phyloP scores from a whole-genome alignment of 345 rosid genomes.

The Hibiscus tridactylites region DNA sequence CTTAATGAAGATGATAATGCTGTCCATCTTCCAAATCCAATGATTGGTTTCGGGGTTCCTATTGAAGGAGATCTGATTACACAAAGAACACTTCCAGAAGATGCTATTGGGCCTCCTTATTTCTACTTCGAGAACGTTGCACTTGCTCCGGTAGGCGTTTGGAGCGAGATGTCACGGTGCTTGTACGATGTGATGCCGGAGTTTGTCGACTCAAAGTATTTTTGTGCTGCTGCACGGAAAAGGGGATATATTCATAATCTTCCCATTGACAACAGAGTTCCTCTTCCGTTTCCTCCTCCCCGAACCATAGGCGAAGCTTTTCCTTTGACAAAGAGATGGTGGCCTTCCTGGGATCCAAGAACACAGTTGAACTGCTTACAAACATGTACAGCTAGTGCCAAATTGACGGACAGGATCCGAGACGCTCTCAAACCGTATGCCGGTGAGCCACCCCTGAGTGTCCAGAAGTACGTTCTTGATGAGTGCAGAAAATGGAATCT shows the following conservation, averaged over 20 bases:
- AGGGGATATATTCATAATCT: slow-evolving; percentile 88
- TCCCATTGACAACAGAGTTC: slow-evolving; percentile 53
- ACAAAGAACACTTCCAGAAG: slow-evolving; percentile 48
- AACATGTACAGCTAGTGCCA: slow-evolving; percentile 63
- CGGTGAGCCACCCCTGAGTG: slow-evolving; percentile 45
- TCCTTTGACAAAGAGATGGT: slow-evolving; percentile 70
- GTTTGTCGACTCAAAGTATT: slow-evolving; percentile 71
- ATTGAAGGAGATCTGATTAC: slow-evolving; percentile 22
- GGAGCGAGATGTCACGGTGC: slow-evolving; percentile 69
- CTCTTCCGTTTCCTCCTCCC: slow-evolving; percentile 59
- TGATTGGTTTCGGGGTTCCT: slow-evolving; percentile 88
- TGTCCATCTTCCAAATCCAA: slow-evolving; percentile 69
- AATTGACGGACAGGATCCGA: slow-evolving; percentile 64
- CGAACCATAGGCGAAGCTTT: slow-evolving; percentile 64
- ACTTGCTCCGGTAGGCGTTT: slow-evolving; percentile 87
- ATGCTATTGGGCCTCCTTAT: slow-evolving; percentile 62
- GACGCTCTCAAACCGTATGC: slow-evolving; percentile 39
- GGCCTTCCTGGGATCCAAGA: slow-evolving; percentile 88
- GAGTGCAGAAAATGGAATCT: slow-evolving; percentile 88
- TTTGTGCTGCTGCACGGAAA: slow-evolving; percentile 89
- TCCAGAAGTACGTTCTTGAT: slow-evolving; percentile 50
- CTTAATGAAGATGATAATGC: slow-evolving; percentile 32
- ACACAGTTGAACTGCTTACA: slow-evolving; percentile 75
- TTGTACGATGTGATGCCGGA: slow-evolving; percentile 69
- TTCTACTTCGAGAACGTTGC: slow-evolving; percentile 95